phyloP scores from a whole-genome alignment of 495 filamentous ascomycete species.

The Friedmanniomyces simplex region DNA sequence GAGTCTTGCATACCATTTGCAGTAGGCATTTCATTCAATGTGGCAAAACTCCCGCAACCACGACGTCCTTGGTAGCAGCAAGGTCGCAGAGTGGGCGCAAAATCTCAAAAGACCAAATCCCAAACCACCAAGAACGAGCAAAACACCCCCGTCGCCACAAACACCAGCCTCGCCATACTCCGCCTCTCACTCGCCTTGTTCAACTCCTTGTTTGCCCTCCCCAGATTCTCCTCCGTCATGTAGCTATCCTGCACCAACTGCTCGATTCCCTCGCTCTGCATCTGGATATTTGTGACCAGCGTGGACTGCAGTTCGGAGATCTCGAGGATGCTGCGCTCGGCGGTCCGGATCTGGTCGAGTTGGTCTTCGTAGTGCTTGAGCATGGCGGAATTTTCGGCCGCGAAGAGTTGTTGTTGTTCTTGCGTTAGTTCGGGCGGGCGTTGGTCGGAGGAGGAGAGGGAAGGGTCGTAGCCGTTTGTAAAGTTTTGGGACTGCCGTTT shows the following conservation, averaged over 20 bases:
- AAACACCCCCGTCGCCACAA: conserved; percentile 73
- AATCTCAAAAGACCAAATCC: conserved; percentile 51
- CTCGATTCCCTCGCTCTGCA: conserved; percentile 77
- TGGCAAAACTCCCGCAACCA: too few species aligned
- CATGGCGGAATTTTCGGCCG: conserved; percentile 86
- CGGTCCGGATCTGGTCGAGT: conserved; percentile 83
- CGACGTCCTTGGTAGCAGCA: too few species aligned
- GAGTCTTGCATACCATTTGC: too few species aligned
- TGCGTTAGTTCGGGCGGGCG: conserved; percentile 50
- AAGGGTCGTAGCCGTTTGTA: neutral
- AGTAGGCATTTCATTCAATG: too few species aligned
- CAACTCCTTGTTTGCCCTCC: conserved; percentile 79
- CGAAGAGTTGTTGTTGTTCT: conserved; percentile 87
- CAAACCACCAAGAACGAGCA: conserved; percentile 75
- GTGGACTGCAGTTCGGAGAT: conserved; percentile 88
- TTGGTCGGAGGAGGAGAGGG: neutral
- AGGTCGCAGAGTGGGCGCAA: too few species aligned
- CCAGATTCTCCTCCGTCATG: conserved; percentile 72
- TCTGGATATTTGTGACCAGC: conserved; percentile 70
- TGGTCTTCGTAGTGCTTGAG: conserved; percentile 84
- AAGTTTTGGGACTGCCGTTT: conserved; percentile 3
- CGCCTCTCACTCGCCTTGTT: conserved; percentile 70
- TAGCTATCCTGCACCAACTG: conserved; percentile 79
- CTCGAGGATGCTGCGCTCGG: conserved; percentile 82
- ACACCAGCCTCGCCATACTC: conserved; percentile 80